Conservation (phyloP, 1,284 basidiomycete species). For the Phellinidium pouzarii region DNA sequence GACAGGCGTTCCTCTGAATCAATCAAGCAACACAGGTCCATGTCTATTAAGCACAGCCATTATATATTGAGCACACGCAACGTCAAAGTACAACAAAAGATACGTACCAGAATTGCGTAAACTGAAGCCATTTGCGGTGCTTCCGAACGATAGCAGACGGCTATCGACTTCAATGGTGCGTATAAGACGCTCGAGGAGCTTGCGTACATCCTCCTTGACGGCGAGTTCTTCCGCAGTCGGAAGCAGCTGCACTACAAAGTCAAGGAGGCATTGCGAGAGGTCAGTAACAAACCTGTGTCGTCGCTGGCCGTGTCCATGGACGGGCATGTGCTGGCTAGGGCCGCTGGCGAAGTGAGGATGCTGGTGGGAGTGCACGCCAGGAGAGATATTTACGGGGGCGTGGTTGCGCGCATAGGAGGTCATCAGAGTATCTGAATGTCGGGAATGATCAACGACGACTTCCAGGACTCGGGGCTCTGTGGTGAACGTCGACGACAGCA, state of each 20-base stretch:
- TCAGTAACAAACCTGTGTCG: slow-evolving; percentile 57
- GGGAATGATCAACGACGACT: neutral
- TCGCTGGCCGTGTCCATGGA: slow-evolving; percentile 8
- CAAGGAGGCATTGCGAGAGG: slow-evolving; percentile 65
- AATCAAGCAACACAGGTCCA: slow-evolving; percentile 97
- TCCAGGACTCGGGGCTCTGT: neutral
- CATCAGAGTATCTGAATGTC: slow-evolving; percentile 17
- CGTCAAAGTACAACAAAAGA: slow-evolving; percentile 1
- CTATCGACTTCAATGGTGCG: slow-evolving; percentile 91
- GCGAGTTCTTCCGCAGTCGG: slow-evolving; percentile 86
- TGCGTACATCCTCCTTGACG: slow-evolving; percentile 94
- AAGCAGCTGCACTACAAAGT: slow-evolving; percentile 85
- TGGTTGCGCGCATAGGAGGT: slow-evolving; percentile 16
- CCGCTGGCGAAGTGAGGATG: slow-evolving; percentile 3
- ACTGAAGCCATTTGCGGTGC: slow-evolving; percentile 91
- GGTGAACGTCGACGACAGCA: slow-evolving; percentile 1
- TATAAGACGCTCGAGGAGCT: slow-evolving; percentile 90
- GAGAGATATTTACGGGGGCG: slow-evolving; percentile 9
- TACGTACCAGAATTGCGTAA: slow-evolving; percentile 85
- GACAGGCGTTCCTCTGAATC: slow-evolving; percentile 72
- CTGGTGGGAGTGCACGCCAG: slow-evolving; percentile 8
- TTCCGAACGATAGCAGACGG: slow-evolving; percentile 89
- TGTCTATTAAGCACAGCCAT: slow-evolving; percentile 52
- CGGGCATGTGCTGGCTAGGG: neutral
- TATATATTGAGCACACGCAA: neutral